Evolutionary conservation across 495 filamentous ascomycete species (phyloP).

Genomic region (Xylaria telfairii): DNA sequence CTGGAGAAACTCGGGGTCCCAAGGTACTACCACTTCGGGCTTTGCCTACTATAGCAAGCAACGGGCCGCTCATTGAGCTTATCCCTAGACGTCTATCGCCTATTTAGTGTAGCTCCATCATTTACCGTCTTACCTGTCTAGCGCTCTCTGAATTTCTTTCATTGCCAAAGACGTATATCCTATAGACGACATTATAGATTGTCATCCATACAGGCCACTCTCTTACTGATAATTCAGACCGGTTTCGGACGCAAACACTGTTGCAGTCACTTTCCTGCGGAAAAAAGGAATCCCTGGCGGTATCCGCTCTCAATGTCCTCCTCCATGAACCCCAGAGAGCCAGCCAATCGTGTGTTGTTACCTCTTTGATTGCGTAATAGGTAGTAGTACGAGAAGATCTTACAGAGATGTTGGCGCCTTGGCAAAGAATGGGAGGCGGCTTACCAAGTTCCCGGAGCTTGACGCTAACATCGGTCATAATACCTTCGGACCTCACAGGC

Average conservation of each 20-base stretch:
- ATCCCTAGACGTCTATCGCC: not conserved
- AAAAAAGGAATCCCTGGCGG: constrained; percentile 11
- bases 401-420: constrained; percentile 17
- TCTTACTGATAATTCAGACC: constrained; percentile 6
- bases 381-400: constrained; percentile 12
- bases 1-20: not conserved
- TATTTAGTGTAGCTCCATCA: not conserved
- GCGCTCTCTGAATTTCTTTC: constrained; percentile 3
- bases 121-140: not conserved
- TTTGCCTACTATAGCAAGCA: constrained; percentile 11
- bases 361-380: constrained; percentile 19
- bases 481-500: not conserved
- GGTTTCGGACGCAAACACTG: constrained; percentile 10
- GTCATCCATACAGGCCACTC: constrained; percentile 6
- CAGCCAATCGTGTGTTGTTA: constrained; percentile 8
- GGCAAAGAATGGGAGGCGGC: not conserved
- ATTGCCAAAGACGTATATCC: not conserved
- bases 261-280: constrained; percentile 19
- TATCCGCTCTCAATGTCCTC: constrained; percentile 25
- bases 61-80: not conserved
- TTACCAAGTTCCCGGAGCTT: constrained; percentile 11
- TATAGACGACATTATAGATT: too few species aligned
- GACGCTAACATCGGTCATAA: not conserved
- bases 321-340: constrained; percentile 7
- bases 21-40: not conserved